Conservation (phyloP, 129 eudicot genomes). For the Escallonia rubra region DNA sequence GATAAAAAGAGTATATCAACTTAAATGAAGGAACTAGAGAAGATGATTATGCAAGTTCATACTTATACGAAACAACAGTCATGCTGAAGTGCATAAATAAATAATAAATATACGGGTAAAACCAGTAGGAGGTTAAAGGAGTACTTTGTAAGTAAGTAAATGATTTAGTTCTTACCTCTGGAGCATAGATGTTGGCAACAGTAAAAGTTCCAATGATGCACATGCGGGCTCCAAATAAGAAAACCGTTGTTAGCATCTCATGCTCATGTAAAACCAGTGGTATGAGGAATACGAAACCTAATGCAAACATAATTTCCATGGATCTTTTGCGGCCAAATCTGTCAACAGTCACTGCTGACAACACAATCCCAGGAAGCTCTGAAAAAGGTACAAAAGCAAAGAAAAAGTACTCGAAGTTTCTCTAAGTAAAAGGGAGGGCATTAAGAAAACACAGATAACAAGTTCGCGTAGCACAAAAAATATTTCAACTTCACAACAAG, state of each 20-base stretch:
- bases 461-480: neutral
- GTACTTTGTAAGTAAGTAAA: neutral
- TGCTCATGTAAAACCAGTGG: slow-evolving; percentile 50
- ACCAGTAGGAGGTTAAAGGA: no score
- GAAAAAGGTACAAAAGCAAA: slow-evolving; percentile 2
- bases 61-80: no score
- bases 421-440: neutral
- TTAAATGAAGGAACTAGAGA: no score
- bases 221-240: slow-evolving; percentile 62
- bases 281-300: slow-evolving; percentile 37
- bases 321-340: slow-evolving; percentile 59
- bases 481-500: no score
- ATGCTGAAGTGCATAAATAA: no score
- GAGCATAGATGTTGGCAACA: slow-evolving; percentile 43
- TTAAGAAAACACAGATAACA: neutral
- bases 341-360: slow-evolving; percentile 61
- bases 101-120: no score
- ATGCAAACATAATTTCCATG: slow-evolving; percentile 50
- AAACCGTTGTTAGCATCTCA: slow-evolving; percentile 33
- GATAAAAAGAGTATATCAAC: no score
- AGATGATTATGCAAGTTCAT: no score
- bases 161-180: slow-evolving; percentile 43
- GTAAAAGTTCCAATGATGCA: slow-evolving; percentile 44
- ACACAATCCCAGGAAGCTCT: slow-evolving; percentile 70
- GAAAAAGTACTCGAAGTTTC: neutral